phyloP scores from a whole-genome alignment of 495 filamentous ascomycete genomes.

The Aspergillus steynii region DNA sequence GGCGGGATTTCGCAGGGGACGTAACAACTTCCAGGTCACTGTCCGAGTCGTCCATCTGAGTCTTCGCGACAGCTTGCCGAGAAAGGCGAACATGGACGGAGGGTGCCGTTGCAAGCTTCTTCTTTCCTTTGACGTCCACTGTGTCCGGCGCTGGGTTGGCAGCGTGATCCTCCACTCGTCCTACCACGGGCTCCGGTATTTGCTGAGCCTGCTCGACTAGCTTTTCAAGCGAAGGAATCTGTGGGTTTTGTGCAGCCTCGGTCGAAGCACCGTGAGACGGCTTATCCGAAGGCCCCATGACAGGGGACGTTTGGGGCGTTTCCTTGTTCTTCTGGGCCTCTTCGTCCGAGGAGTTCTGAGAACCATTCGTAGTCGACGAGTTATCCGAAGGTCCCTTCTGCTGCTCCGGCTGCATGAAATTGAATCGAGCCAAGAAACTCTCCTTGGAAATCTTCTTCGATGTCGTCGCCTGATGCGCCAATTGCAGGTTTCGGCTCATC shows the following conservation, averaged over 20 bases:
- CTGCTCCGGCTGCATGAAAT: slow-evolving; percentile 55
- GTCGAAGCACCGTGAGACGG: slow-evolving; percentile 22
- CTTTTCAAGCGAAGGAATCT: slow-evolving; percentile 25
- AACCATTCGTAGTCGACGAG: slow-evolving; percentile 44
- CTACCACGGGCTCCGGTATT: slow-evolving; percentile 9
- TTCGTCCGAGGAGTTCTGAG: slow-evolving; percentile 49
- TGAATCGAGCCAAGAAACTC: slow-evolving; percentile 81
- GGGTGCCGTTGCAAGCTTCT: slow-evolving; percentile 25
- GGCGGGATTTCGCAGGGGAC: slow-evolving; percentile 40
- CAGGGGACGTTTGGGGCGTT: slow-evolving; percentile 54
- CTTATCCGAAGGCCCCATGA: slow-evolving; percentile 28
- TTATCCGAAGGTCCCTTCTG: slow-evolving; percentile 27
- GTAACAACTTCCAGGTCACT: slow-evolving; percentile 66
- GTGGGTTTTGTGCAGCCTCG: slow-evolving; percentile 1
- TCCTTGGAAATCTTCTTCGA: slow-evolving; percentile 90
- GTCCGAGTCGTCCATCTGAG: slow-evolving; percentile 58
- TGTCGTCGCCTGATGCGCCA: slow-evolving; percentile 85
- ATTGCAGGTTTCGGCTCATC: slow-evolving; percentile 82
- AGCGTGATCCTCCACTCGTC: slow-evolving; percentile 8
- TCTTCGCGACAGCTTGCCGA: slow-evolving; percentile 37
- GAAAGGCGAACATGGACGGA: slow-evolving; percentile 44
- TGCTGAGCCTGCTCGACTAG: slow-evolving; percentile 12
- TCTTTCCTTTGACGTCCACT: slow-evolving; percentile 12
- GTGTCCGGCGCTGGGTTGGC: slow-evolving; percentile 5
- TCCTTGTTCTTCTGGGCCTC: slow-evolving; percentile 44